Percentiles rank a stretch among this genome's conserved stretches.
Evolutionary conservation across 2,329 filamentous ascomycete genomes (phyloP).

Genomic region (Xylariaceae sp.): DNA sequence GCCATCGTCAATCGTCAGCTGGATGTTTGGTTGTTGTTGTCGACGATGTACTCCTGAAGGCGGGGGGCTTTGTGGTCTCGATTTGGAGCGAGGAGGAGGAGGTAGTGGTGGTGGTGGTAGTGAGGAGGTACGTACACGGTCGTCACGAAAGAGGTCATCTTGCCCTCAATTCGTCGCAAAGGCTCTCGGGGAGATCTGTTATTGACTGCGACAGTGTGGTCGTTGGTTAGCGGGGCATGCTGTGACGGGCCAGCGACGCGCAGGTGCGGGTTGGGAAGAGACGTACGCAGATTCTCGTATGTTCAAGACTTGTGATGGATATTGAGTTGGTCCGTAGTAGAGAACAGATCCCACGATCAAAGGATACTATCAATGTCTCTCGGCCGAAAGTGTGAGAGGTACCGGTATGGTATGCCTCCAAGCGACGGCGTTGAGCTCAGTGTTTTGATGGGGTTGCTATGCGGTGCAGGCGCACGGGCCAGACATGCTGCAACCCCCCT

Average conservation of each 20-base stretch:
- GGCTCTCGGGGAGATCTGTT: constrained; percentile 3
- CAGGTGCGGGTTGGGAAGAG: not conserved
- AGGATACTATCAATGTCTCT: too few species aligned
- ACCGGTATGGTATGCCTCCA: too few species aligned
- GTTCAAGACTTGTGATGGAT: too few species aligned
- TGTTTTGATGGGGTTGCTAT: constrained; percentile 19
- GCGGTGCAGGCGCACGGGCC: constrained; percentile 14
- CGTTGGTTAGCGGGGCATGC: constrained; percentile 16
- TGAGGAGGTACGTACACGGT: constrained; percentile 37
- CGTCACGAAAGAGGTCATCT: constrained; percentile 72
- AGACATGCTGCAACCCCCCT: too few species aligned
- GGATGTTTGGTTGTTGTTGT: not conserved
- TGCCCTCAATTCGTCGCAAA: constrained; percentile 18
- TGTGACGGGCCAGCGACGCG: not conserved
- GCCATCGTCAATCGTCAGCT: constrained; percentile 17
- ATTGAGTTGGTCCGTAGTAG: too few species aligned
- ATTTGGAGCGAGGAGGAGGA: constrained; percentile 15
- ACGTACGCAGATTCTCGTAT: too few species aligned
- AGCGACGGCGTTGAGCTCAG: constrained; percentile 8
- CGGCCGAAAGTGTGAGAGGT: too few species aligned
- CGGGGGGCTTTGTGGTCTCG: constrained; percentile 6
- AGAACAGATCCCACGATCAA: too few species aligned
- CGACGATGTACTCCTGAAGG: not conserved
- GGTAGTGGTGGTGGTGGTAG: constrained; percentile 4
- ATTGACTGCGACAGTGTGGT: constrained; percentile 16